phyloP scores from a whole-genome alignment of 2,329 filamentous ascomycete genomes.

The Claviceps sp. region DNA sequence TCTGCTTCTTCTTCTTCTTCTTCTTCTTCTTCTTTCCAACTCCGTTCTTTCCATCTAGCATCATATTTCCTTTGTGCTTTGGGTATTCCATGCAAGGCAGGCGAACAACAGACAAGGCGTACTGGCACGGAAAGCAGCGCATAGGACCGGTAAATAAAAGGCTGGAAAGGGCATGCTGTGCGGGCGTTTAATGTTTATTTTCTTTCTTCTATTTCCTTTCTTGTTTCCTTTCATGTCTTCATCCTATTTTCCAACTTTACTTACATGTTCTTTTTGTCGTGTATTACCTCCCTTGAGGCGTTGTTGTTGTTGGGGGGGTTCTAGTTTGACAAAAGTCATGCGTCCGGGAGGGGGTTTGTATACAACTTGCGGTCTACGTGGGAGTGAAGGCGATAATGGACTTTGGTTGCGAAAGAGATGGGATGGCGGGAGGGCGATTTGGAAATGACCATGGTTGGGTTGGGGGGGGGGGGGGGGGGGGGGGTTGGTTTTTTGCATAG shows the following conservation, averaged over 20 bases:
- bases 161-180: neutral
- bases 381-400: too few species aligned
- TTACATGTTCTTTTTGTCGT: too few species aligned
- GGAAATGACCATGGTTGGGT: too few species aligned
- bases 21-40: neutral
- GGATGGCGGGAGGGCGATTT: too few species aligned
- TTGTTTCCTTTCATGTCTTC: neutral
- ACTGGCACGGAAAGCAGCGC: neutral
- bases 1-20: neutral
- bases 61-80: slow-evolving; percentile 4
- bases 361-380: too few species aligned
- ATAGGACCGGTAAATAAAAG: neutral
- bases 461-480: too few species aligned
- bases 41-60: neutral
- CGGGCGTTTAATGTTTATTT: neutral
- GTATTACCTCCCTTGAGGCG: too few species aligned
- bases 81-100: neutral
- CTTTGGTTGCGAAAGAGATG: too few species aligned
- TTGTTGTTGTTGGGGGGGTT: too few species aligned
- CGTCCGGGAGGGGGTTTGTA: too few species aligned
- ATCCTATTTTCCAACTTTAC: neutral
- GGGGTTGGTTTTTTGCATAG: too few species aligned
- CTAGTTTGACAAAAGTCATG: too few species aligned
- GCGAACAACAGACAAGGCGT: slow-evolving; percentile 4
- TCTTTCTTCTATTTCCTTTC: neutral